Evolutionary conservation across 148 eudicot genomes (phyloP).

Genomic region (Camellia sinensis): DNA sequence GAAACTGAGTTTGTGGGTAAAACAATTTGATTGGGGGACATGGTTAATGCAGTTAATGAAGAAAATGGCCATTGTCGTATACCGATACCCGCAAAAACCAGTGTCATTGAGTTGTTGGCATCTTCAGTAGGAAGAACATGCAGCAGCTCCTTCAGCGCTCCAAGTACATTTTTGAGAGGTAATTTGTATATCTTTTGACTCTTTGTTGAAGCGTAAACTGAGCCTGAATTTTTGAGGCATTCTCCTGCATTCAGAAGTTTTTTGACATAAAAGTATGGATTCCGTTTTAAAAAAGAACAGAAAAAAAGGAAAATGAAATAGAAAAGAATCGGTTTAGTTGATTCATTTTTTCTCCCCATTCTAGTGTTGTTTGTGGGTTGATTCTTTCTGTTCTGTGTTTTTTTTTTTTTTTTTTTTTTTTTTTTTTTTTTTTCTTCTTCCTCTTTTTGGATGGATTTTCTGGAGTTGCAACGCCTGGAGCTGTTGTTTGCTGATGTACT

Average conservation of each 20-base stretch:
- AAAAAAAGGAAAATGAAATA: not conserved
- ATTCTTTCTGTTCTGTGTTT: not conserved
- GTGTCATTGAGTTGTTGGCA: not conserved
- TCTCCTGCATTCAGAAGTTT: slow-evolving; percentile 7
- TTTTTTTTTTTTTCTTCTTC: too few relatives aligned
- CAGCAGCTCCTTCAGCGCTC: slow-evolving; percentile 8
- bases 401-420: not conserved
- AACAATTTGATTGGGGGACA: not conserved
- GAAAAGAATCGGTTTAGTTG: slow-evolving; percentile 1
- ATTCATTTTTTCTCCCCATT: slow-evolving; percentile 16
- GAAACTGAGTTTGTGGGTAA: not conserved
- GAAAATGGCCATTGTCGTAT: not conserved
- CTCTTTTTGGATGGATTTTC: not conserved
- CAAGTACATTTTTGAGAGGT: not conserved
- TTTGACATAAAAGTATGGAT: not conserved
- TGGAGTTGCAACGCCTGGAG: slow-evolving; percentile 9
- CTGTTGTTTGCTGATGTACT: not conserved
- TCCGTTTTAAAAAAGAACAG: not conserved
- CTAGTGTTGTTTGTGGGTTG: slow-evolving; percentile 14
- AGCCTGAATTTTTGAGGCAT: slow-evolving; percentile 14
- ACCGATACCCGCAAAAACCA: not conserved
- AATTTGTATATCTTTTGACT: not conserved
- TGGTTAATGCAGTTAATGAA: not conserved
- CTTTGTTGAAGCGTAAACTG: not conserved
- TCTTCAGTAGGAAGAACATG: not conserved